Evolutionary conservation across 352 stramenopile genomes (phyloP), one percentile per base, ranked within the genome.

Genomic region (Pythium sp.): DNA sequence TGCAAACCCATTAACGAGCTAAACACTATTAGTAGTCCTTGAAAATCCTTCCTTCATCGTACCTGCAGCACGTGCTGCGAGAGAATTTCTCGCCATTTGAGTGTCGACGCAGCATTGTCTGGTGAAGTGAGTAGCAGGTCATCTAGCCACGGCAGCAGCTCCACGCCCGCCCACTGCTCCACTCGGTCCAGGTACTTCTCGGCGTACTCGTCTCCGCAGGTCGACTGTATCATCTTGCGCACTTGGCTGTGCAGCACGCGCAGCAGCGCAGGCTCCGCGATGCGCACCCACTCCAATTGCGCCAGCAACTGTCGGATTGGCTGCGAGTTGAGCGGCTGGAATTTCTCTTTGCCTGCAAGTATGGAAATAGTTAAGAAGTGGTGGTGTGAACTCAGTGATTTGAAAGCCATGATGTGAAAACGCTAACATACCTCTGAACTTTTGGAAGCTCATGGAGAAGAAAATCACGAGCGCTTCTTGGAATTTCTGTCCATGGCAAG

Each of bases 371-470:
- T 2, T 14, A 22, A 6, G 18, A 8, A 28, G 5, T 30, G 24
- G 54, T 26, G 24, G 24, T 26, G 24, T 5, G 34, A 34, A 5
- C 14, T 28, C 15, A 28, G 0, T 26, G 41, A 46, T 47, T 47
- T 4, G 8, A 36, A 2, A 3, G 28, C 7, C 11, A 26, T 36
- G 18, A 18, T 2, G 5, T 20, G 28, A 2, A 9, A 8, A 26
- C 32, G 38, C 11, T 43, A 43, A 43, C 14, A 14, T 28, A 72
- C 65, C 74, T 36, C 70, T 71, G 54, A 89, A 92, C 60, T 80
- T 80, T 57, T 89, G 78, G 69, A 92, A 92, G 55, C 78, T 90
- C 80, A 87, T 89, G 55, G 80, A 86, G 68, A 89, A 92, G 66
- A 88, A 90, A 43, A 92, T 69, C 2, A 90, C 58, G 55, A 92